Conservation (phyloP, 306 rosid genomes). For the Ormosia emarginata region DNA sequence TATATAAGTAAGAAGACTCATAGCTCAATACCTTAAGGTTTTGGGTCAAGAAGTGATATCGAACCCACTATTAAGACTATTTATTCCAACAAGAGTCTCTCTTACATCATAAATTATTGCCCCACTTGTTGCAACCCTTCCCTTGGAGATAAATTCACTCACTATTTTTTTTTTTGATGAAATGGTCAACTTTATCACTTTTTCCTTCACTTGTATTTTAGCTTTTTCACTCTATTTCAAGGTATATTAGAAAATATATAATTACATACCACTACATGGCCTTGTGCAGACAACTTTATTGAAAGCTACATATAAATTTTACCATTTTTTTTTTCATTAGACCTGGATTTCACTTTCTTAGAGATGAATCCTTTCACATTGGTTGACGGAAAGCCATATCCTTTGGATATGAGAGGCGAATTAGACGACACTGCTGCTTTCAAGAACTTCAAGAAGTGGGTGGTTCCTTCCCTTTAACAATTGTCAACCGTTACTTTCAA, state of each 20-base stretch:
- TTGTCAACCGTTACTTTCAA: neutral
- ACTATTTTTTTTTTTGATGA: neutral
- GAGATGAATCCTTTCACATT: constrained; percentile 96
- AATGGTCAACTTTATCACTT: neutral
- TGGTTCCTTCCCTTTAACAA: constrained; percentile 8
- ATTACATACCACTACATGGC: neutral
- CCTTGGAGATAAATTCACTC: constrained; percentile 67
- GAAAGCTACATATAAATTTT: neutral
- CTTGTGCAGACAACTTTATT: neutral
- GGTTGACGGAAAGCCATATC: constrained; percentile 91
- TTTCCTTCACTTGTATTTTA: neutral
- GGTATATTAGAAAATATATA: constrained; percentile 40
- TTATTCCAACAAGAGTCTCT: constrained; percentile 73
- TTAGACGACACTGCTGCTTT: constrained; percentile 93
- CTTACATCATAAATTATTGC: constrained; percentile 71
- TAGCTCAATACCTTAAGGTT: too few species aligned
- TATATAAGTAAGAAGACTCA: too few species aligned
- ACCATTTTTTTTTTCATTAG: constrained; percentile 37
- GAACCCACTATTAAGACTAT: constrained; percentile 44
- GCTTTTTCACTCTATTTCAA: constrained; percentile 66
- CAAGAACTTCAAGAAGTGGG: constrained; percentile 94
- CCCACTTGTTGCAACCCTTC: constrained; percentile 92
- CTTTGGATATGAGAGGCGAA: constrained; percentile 99
- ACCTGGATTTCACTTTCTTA: constrained; percentile 94
- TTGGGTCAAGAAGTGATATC: too few species aligned